Evolutionary conservation across 495 filamentous ascomycete genomes (phyloP).

Genomic region (Podospora tetraspora): DNA sequence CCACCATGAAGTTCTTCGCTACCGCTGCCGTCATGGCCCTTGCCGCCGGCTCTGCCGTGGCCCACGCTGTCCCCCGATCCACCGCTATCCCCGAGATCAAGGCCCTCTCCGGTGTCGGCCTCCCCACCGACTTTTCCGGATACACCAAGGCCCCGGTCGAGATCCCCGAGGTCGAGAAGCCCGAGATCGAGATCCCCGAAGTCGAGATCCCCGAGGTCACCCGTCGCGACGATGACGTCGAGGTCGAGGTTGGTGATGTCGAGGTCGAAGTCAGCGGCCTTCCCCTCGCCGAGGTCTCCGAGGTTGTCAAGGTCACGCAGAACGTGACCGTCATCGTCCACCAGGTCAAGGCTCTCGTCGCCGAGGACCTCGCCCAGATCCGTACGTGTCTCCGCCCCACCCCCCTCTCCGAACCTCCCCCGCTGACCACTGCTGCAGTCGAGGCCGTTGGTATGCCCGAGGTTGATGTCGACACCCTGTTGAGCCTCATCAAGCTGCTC

Average conservation of each 20-base stretch:
- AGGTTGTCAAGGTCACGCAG: background rate
- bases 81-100: background rate
- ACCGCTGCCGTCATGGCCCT: slow-evolving; percentile 8
- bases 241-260: background rate
- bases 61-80: slow-evolving; percentile 15
- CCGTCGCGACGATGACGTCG: background rate
- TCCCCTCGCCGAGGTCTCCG: background rate
- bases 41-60: slow-evolving; percentile 19
- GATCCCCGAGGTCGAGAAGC: background rate
- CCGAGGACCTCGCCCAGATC: background rate
- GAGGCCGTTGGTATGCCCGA: background rate
- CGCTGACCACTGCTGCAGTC: background rate
- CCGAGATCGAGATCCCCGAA: background rate
- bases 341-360: background rate
- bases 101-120: background rate
- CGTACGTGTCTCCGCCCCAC: background rate
- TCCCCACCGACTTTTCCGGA: background rate
- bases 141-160: background rate
- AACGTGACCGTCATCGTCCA: background rate
- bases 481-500: background rate
- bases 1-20: background rate
- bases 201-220: background rate
- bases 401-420: background rate
- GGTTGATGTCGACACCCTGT: background rate
- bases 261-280: background rate